phyloP scores from a whole-genome alignment of 1,139 yeast species.

The Kodamaea arcana region DNA sequence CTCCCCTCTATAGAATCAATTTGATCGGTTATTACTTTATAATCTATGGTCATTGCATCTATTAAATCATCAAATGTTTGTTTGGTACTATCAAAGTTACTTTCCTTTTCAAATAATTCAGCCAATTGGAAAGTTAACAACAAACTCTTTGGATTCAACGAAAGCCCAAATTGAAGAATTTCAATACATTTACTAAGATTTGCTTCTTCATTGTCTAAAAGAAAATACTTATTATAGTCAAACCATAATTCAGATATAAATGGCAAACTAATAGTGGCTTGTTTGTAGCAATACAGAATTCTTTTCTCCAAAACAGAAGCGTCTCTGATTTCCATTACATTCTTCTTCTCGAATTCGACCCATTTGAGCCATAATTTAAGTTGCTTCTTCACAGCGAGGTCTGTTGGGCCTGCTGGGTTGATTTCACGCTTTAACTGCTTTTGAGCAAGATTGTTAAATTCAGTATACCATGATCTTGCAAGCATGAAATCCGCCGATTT shows the following conservation, averaged over 20 bases:
- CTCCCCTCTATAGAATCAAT: slow-evolving; percentile 23
- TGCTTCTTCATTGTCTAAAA: slow-evolving; percentile 31
- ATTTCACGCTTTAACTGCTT: slow-evolving; percentile 36
- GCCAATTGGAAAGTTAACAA: slow-evolving; percentile 64
- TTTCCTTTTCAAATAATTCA: slow-evolving; percentile 63
- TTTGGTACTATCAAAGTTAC: slow-evolving; percentile 50
- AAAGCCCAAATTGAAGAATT: slow-evolving; percentile 52
- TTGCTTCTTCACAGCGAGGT: slow-evolving; percentile 35
- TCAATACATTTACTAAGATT: slow-evolving; percentile 31
- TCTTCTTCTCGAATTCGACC: slow-evolving; percentile 75
- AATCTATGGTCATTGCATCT: slow-evolving; percentile 31
- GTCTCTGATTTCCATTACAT: slow-evolving; percentile 59
- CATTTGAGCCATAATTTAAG: slow-evolving; percentile 63
- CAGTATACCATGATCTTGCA: slow-evolving; percentile 75
- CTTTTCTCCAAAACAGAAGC: slow-evolving; percentile 49
- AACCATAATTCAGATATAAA: slow-evolving; percentile 88
- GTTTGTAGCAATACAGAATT: slow-evolving; percentile 69
- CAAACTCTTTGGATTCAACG: slow-evolving; percentile 69
- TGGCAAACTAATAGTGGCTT: slow-evolving; percentile 63
- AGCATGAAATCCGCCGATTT: slow-evolving; percentile 85
- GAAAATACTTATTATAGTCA: slow-evolving; percentile 43
- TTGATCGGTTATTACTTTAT: slow-evolving; percentile 19
- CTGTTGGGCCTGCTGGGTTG: slow-evolving; percentile 26
- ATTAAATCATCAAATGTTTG: slow-evolving; percentile 50
- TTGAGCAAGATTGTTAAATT: slow-evolving; percentile 56